Conservation (phyloP, 2,329 filamentous ascomycete genomes). For the Pleomassaria siparia region DNA sequence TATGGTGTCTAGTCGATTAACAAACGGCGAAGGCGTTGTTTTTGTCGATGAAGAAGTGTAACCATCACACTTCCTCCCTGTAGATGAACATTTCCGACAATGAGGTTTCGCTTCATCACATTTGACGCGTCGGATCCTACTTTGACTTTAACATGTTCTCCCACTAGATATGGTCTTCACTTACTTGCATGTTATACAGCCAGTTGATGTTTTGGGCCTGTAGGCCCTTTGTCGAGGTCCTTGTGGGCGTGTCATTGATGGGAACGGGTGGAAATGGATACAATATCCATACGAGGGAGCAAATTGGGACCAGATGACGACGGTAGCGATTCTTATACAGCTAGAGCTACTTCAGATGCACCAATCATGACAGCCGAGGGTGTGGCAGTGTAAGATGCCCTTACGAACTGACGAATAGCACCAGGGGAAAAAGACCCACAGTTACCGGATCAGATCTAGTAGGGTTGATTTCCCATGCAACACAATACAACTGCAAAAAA, state of each 20-base stretch:
- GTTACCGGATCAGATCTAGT: too few relatives aligned
- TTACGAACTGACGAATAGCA: too few relatives aligned
- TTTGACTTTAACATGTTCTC: not conserved
- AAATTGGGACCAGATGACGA: too few relatives aligned
- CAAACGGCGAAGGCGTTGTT: not conserved
- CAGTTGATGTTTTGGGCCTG: not conserved
- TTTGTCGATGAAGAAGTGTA: conserved; percentile 15
- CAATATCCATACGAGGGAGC: too few relatives aligned
- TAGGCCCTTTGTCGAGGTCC: not conserved
- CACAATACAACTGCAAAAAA: too few relatives aligned
- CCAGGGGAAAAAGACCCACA: too few relatives aligned
- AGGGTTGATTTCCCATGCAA: too few relatives aligned
- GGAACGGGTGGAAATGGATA: too few relatives aligned
- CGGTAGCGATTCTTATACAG: too few relatives aligned
- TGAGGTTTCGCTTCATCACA: conserved; percentile 36
- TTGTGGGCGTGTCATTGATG: not conserved
- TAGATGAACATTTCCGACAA: conserved; percentile 33
- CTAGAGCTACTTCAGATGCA: too few relatives aligned
- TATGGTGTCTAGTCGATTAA: not conserved
- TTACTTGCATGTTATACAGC: conserved; percentile 2
- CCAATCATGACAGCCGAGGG: too few relatives aligned
- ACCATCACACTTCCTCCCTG: conserved; percentile 36
- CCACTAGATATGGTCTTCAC: not conserved
- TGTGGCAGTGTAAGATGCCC: too few relatives aligned
- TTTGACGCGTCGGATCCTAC: conserved; percentile 35